Conservation (phyloP, 106 monocot genomes). For the Cymbidium sinense region DNA sequence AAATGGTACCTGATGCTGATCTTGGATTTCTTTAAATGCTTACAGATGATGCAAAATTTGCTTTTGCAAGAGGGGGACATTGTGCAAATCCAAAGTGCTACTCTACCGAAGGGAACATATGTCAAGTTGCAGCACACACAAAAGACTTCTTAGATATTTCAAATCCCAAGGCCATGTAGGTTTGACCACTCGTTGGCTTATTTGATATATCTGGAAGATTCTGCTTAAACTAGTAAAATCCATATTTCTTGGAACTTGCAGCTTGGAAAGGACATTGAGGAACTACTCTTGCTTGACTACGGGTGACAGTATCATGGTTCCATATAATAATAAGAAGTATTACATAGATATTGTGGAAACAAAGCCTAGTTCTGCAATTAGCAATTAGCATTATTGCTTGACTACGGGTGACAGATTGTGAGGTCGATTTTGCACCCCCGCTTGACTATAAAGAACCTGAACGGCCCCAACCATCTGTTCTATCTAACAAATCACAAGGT, state of each 20-base stretch:
- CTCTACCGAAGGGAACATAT: constrained; percentile 79
- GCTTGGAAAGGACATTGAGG: constrained; percentile 84
- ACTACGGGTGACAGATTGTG: constrained; percentile 98
- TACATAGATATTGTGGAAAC: constrained; percentile 98
- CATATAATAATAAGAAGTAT: constrained; percentile 96
- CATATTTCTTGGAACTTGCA: constrained; percentile 16
- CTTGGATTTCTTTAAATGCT: background rate
- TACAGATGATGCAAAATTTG: constrained; percentile 90
- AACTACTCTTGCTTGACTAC: constrained; percentile 91
- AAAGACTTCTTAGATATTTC: constrained; percentile 83
- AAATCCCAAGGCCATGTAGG: constrained; percentile 82
- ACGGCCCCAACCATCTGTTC: constrained; percentile 30
- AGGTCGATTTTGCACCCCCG: constrained; percentile 96
- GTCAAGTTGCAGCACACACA: constrained; percentile 84
- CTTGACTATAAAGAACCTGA: constrained; percentile 93
- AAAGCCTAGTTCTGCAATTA: constrained; percentile 68
- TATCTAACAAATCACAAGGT: constrained; percentile 32
- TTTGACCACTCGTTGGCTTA: background rate
- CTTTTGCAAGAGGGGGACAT: constrained; percentile 81
- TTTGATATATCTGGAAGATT: background rate
- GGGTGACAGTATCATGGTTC: constrained; percentile 94
- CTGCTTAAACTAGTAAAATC: background rate
- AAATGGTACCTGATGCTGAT: background rate
- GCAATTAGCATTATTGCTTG: constrained; percentile 95
- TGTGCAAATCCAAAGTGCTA: constrained; percentile 61